Percentiles rank a stretch among this genome's conserved stretches.
Evolutionary conservation across 345 rosid genomes (phyloP).

Genomic region (Barbarea vulgaris): DNA sequence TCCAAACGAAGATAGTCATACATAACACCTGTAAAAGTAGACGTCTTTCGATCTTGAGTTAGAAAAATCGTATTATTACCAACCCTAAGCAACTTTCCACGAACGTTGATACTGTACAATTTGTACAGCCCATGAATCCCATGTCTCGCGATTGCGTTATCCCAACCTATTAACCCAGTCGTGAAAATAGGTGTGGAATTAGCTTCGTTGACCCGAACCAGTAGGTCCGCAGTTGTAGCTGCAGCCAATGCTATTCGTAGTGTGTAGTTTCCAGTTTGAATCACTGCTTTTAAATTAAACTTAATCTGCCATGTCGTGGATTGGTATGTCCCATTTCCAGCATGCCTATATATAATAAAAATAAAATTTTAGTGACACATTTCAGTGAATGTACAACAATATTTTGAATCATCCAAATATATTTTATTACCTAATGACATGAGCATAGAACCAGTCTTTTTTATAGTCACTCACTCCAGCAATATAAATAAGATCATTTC

Average conservation of each 20-base stretch:
- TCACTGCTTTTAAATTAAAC: constrained; percentile 46
- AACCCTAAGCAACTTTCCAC: constrained; percentile 37
- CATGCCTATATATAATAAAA: constrained; percentile 38
- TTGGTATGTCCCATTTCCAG: constrained; percentile 36
- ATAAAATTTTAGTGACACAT: too few relatives aligned
- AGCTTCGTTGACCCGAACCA: constrained; percentile 35
- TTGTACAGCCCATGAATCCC: constrained; percentile 45
- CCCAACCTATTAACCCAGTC: constrained; percentile 33
- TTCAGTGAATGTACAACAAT: background rate
- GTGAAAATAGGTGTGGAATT: constrained; percentile 16
- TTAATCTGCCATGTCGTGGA: constrained; percentile 73
- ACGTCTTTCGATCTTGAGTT: constrained; percentile 47
- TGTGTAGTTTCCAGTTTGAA: constrained; percentile 49
- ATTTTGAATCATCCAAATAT: background rate
- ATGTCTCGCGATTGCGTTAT: constrained; percentile 46
- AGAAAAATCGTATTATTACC: constrained; percentile 66
- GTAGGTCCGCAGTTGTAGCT: constrained; percentile 50
- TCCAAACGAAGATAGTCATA: constrained; percentile 87
- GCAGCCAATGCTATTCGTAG: constrained; percentile 78
- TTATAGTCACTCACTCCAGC: constrained; percentile 50
- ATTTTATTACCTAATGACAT: constrained; percentile 57
- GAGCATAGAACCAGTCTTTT: constrained; percentile 83
- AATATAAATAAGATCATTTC: constrained; percentile 52
- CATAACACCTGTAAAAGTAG: constrained; percentile 61
- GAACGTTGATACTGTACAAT: constrained; percentile 53